A percentile compares a stretch with the other conserved stretches of the same genome.
Conservation (phyloP, 106 monocot genomes). For the Agapanthus africanus region DNA sequence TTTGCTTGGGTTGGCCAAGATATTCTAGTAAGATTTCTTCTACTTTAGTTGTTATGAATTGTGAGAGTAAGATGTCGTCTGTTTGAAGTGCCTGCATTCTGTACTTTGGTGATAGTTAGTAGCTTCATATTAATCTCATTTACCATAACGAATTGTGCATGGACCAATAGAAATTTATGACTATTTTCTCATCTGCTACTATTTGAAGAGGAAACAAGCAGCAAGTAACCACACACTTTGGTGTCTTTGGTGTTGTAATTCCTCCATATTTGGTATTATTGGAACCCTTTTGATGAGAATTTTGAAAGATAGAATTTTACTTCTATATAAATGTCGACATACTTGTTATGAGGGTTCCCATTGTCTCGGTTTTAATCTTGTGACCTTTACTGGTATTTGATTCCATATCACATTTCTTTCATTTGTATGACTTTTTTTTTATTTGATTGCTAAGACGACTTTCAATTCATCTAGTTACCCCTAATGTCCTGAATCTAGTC, state of each 20-base stretch:
- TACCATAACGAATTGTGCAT: background rate
- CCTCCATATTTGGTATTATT: background rate
- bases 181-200: background rate
- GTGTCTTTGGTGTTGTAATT: background rate
- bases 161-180: background rate
- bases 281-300: background rate
- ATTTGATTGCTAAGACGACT: too few species aligned
- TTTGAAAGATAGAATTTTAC: too few species aligned
- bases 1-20: constrained; percentile 98
- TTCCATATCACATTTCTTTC: too few species aligned
- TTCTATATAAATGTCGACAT: too few species aligned
- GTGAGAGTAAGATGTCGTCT: background rate
- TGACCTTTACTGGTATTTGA: too few species aligned
- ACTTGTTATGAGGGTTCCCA: too few species aligned
- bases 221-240: background rate
- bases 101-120: too few species aligned
- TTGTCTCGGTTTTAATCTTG: too few species aligned
- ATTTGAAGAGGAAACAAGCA: background rate
- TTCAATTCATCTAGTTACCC: too few species aligned
- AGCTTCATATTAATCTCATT: background rate
- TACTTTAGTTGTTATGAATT: background rate
- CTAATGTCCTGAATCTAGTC: too few species aligned
- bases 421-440: too few species aligned
- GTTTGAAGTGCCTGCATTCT: too few species aligned
- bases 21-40: constrained; percentile 72